Percentiles rank a stretch among this genome's conserved stretches.
Evolutionary conservation across 352 stramenopile species (phyloP).

Genomic region (Phytophthora foliorum): DNA sequence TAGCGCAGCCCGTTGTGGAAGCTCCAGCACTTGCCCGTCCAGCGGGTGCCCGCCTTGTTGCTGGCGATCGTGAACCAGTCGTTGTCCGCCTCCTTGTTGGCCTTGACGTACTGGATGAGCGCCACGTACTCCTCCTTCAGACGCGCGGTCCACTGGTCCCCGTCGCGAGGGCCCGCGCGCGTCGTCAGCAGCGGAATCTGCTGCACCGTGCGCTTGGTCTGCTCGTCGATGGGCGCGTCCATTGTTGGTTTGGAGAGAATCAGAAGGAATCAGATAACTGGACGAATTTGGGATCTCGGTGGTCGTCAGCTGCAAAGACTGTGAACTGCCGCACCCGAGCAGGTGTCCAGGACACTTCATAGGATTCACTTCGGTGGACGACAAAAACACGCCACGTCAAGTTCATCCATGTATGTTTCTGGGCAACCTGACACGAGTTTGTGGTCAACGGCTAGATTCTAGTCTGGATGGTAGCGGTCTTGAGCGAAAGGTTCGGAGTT

Average conservation of each 20-base stretch:
- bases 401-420: conserved; percentile 1
- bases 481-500: too few relatives aligned
- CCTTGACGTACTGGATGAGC: conserved; percentile 92
- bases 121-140: conserved; percentile 91
- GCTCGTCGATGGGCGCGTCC: conserved; percentile 86
- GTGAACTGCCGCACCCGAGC: conserved; percentile 18
- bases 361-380: conserved; percentile 1
- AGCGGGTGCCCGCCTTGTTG: conserved; percentile 85
- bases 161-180: conserved; percentile 82
- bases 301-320: conserved; percentile 1
- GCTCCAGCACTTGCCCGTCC: conserved; percentile 91
- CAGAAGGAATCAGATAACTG: neutral
- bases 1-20: conserved; percentile 89
- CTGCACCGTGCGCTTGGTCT: conserved; percentile 85
- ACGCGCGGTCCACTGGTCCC: conserved; percentile 81
- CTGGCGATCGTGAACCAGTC: conserved; percentile 93
- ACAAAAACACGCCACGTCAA: conserved; percentile 15
- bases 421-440: neutral
- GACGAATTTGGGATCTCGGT: conserved; percentile 1
- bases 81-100: conserved; percentile 92
- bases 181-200: conserved; percentile 87
- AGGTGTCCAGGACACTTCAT: neutral
- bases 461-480: too few relatives aligned
- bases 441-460: too few relatives aligned
- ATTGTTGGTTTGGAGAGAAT: conserved; percentile 30